Evolutionary conservation across 495 filamentous ascomycete species (phyloP).

Genomic region (Aspergillus cavernicola): DNA sequence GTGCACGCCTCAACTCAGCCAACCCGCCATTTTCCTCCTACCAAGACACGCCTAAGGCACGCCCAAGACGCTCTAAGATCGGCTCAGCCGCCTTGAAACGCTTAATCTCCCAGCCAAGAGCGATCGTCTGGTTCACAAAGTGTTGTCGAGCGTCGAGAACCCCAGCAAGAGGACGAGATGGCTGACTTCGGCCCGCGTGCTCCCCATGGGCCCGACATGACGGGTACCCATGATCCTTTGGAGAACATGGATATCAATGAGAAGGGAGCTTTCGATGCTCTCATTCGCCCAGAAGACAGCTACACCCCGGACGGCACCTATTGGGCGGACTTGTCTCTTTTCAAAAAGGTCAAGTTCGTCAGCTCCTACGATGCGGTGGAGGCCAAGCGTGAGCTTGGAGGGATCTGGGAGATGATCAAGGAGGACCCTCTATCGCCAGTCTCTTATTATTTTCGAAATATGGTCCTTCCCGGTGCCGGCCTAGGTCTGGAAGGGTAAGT

Average conservation of each 20-base stretch:
- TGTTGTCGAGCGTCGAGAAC: not conserved
- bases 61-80: conserved; percentile 4
- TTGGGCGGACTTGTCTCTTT: conserved; percentile 77
- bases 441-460: conserved; percentile 79
- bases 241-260: conserved; percentile 59
- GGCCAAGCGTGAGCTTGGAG: conserved; percentile 55
- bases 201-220: conserved; percentile 55
- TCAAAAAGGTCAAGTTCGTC: conserved; percentile 67
- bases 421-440: conserved; percentile 74
- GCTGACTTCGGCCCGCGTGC: conserved; percentile 52
- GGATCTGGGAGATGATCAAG: conserved; percentile 75
- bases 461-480: conserved; percentile 84
- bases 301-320: conserved; percentile 77
- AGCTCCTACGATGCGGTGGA: conserved; percentile 63
- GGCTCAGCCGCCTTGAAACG: conserved; percentile 10
- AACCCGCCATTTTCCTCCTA: conserved; percentile 6
- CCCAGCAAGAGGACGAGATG: conserved; percentile 27
- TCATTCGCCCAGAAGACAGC: conserved; percentile 78
- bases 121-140: not conserved
- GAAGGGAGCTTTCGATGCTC: conserved; percentile 64
- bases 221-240: conserved; percentile 46
- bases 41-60: no score
- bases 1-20: conserved; percentile 20
- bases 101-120: conserved; percentile 14
- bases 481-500: conserved; percentile 76